Evolutionary conservation across 495 filamentous ascomycete species (phyloP).

Genomic region (Polyplosphaeria fusca): DNA sequence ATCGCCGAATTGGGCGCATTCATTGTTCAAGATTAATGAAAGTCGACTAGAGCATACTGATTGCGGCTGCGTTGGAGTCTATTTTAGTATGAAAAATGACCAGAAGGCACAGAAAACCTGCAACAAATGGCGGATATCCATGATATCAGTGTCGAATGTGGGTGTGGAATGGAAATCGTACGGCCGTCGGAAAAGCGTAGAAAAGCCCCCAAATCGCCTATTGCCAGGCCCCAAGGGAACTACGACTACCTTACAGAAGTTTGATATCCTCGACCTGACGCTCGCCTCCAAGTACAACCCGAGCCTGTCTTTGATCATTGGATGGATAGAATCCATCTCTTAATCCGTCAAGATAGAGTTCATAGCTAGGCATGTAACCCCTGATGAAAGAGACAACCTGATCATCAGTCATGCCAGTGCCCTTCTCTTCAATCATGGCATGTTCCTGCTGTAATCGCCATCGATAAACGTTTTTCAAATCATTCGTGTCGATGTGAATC

Average conservation of each 20-base stretch:
- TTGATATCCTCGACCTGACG: background rate
- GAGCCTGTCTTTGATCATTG: constrained; percentile 3
- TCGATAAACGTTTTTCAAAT: constrained; percentile 19
- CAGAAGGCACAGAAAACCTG: too few relatives aligned
- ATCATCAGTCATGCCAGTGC: constrained; percentile 10
- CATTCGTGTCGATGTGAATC: constrained; percentile 28
- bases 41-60: too few relatives aligned
- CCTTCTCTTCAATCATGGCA: background rate
- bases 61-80: too few relatives aligned
- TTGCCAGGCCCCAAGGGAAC: too few relatives aligned
- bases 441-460: constrained; percentile 23
- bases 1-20: too few relatives aligned
- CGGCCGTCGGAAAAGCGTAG: too few relatives aligned
- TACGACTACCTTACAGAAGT: background rate
- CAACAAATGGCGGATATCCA: too few relatives aligned
- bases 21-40: too few relatives aligned
- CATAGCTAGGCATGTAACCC: constrained; percentile 27
- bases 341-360: constrained; percentile 16
- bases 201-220: too few relatives aligned
- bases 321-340: constrained; percentile 12
- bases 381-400: constrained; percentile 9
- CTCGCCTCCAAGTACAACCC: constrained; percentile 10
- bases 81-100: too few relatives aligned
- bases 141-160: too few relatives aligned
- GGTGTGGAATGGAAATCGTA: too few relatives aligned